Base-by-base conservation (phyloP, 2,329 filamentous ascomycete species). In the Ceratocystis huliohia region DNA sequence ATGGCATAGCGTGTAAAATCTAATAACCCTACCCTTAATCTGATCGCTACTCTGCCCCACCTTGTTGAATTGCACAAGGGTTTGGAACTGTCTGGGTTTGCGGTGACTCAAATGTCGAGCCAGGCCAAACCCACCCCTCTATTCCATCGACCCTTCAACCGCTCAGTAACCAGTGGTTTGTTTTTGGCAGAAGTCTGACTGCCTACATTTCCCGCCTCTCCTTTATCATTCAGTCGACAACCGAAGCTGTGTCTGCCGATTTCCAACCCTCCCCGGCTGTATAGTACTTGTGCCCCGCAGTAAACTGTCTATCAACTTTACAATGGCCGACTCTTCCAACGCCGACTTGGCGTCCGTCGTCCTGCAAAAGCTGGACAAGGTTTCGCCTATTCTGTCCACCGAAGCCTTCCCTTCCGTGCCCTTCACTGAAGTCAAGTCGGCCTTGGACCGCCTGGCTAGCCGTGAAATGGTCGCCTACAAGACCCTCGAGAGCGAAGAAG, bases 381-480 rank as follows among this genome's bases (percentile, higher is more conserved):
- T 83, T 69, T 83, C 86, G 70, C 82, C 87, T 59, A 78, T 92
- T 70, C 78, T 87, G 71, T 89, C 89, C 65, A 79, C 80, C 72
- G 83, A 89, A 72, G 81, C 81, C 73, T 92, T 92, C 78, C 85
- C 88, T 70, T 75, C 81, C 71, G 77, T 80, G 72, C 80, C 84
- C 72, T 88, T 87, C 72, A 79, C 82, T 69, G 82, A 84, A 68
- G 79, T 96, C 73, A 97, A 96, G 79, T 88, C 89, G 69, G 89
- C 91, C 37, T 82, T 97, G 70, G 94, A 97, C 78, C 85, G 91
- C 71, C 83, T 99, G 65, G 82, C 81, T 37, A 94, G 90, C 68
- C 84, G 93, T 71, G 87, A 86, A 63, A 96, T 96, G 91, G 81
- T 97, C 69, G 80, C 82, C 70, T 96, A 96, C 77, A 85, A 95